Evolutionary conservation across 768 basidiomycete species (phyloP), one percentile per base, ranked within the genome.

Genomic region (Mycena rebaudengoi): DNA sequence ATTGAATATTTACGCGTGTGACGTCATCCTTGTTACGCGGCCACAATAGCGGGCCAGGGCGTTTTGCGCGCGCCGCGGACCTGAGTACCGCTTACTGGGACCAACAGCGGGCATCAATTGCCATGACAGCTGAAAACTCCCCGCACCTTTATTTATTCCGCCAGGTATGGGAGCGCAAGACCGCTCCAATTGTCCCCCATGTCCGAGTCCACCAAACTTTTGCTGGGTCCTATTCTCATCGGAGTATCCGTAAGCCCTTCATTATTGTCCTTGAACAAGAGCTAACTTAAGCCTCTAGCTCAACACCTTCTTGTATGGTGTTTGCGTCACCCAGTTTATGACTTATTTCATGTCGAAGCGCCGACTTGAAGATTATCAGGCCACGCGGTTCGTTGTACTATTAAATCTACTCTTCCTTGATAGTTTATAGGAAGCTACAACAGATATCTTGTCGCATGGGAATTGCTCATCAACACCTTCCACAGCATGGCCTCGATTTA

Each of bases 381-480:
- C 29, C 20, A 44, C 32, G 32, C 28, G 49, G 58, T 50, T 26
- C 23, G 58, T 60, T 7, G n/a, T n/a, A n/a, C 4, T 51, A 20
- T 21, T 4, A 5, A 10, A 39, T 23, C 11, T 44, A 20, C 12
- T 20, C 13, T 3, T 18, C 45, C 11, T 39, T 3, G 5, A 16
- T 8, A 28, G 1, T 30, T 23, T 37, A 14, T n/a, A 37, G 33
- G 25, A 26, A 2, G 18, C 10, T 20, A 16, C 40, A 3, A 25
- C 40, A 69, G 66, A 16, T 53, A 53, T 20, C 29, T 70, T 12
- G 62, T 70, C 8, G 43, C 57, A 2, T 70, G 60, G 58, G 69
- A 68, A 29, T 44, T 70, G 2, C 11, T 65, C 5, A 28, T 70
- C 20, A 60, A 68, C n/a, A 70, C 63, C 25, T 57, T 68, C 48